phyloP scores from a whole-genome alignment of 371 early-diverging fungal genomes.

The Quaeritorhiza haematococci region DNA sequence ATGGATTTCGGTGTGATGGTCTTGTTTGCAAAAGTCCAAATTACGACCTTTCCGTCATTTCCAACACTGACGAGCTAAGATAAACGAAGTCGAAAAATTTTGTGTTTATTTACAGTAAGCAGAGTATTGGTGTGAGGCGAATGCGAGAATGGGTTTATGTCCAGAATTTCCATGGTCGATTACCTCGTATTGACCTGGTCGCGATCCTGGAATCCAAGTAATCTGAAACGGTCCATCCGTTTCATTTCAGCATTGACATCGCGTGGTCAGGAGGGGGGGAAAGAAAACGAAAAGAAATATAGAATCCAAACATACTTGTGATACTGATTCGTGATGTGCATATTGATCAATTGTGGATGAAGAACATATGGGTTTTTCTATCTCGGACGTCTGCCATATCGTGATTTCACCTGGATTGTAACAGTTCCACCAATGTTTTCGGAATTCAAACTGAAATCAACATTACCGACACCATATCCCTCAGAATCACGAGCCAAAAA shows the following conservation, averaged over 20 bases:
- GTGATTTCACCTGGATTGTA: conserved; percentile 24
- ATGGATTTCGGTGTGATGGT: conserved; percentile 9
- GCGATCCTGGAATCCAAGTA: conserved; percentile 25
- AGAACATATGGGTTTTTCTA: conserved; percentile 25
- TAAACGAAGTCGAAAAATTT: too few species aligned
- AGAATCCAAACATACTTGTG: conserved; percentile 16
- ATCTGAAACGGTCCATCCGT: not conserved
- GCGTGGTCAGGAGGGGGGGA: too few species aligned
- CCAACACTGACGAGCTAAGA: conserved; percentile 29
- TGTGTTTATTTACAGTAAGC: not conserved
- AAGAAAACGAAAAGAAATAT: too few species aligned
- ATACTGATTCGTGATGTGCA: conserved; percentile 38
- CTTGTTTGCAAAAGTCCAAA: conserved; percentile 26
- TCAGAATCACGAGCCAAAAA: too few species aligned
- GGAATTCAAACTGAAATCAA: not conserved
- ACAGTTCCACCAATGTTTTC: not conserved
- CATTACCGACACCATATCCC: not conserved
- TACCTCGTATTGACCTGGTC: conserved; percentile 24
- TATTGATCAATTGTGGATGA: conserved; percentile 22
- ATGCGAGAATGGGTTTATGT: not conserved
- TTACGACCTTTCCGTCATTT: conserved; percentile 33
- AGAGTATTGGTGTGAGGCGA: not conserved
- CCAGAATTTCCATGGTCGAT: too few species aligned
- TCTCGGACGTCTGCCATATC: conserved; percentile 28
- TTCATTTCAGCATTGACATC: too few species aligned